phyloP scores from a whole-genome alignment of 306 rosid species.

The Luffa acutangula region DNA sequence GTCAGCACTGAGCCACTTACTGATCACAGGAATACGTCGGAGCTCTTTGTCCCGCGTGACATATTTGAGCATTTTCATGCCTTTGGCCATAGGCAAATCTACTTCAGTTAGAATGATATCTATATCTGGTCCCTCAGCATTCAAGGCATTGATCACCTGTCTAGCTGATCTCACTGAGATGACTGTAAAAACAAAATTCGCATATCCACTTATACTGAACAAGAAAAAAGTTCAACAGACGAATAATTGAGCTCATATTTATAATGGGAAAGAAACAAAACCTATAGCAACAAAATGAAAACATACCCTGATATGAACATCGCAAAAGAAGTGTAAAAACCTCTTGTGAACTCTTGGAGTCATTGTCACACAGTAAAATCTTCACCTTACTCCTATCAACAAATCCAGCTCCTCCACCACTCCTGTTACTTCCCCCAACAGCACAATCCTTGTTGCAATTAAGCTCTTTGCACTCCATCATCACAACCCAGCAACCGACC shows the following conservation, averaged over 20 bases:
- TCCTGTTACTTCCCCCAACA: conserved; percentile 22
- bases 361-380: conserved; percentile 82
- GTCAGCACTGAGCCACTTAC: conserved; percentile 29
- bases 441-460: conserved; percentile 42
- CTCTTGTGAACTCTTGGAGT: conserved; percentile 61
- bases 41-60: conserved; percentile 62
- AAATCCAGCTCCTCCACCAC: conserved; percentile 52
- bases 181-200: conserved; percentile 28
- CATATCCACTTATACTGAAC: background rate
- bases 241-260: background rate
- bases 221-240: background rate
- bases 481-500: background rate
- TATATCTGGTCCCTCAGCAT: conserved; percentile 80
- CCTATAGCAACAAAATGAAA: background rate
- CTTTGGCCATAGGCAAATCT: conserved; percentile 79
- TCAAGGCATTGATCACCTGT: conserved; percentile 85
- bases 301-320: conserved; percentile 80
- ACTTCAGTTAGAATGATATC: conserved; percentile 85
- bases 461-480: conserved; percentile 41
- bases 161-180: conserved; percentile 66
- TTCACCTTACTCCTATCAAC: conserved; percentile 84
- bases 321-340: conserved; percentile 64
- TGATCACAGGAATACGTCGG: conserved; percentile 78
- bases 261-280: background rate
- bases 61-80: conserved; percentile 83